A percentile compares a stretch with the other conserved stretches of the same genome.
phyloP scores from a whole-genome alignment of 805 yeast genomes.

The Candida nonsorbophila region DNA sequence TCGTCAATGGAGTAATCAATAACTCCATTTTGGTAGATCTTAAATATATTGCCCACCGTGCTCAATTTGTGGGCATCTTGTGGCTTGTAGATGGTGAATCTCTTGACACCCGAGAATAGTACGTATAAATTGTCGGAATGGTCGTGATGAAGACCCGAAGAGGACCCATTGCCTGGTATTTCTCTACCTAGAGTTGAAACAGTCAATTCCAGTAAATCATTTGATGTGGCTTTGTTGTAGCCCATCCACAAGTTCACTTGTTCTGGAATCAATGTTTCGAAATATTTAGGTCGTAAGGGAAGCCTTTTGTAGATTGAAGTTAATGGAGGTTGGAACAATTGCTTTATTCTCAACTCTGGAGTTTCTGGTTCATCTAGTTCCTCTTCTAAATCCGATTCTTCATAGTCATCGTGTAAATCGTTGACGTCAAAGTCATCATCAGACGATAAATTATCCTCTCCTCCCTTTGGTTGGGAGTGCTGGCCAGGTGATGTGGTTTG shows the following conservation, averaged over 20 bases:
- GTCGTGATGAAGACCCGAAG: slow-evolving; percentile 77
- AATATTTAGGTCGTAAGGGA: slow-evolving; percentile 38
- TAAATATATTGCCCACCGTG: slow-evolving; percentile 59
- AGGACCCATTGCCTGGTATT: slow-evolving; percentile 54
- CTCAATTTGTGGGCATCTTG: slow-evolving; percentile 51
- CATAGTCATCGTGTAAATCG: slow-evolving; percentile 47
- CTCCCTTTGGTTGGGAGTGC: background rate
- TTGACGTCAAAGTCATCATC: slow-evolving; percentile 38
- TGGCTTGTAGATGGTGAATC: slow-evolving; percentile 67
- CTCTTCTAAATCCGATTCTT: slow-evolving; percentile 18
- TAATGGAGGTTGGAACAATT: slow-evolving; percentile 60
- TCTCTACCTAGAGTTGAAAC: slow-evolving; percentile 23
- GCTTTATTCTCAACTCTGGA: slow-evolving; percentile 34
- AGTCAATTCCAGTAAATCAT: slow-evolving; percentile 9
- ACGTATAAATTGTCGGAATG: slow-evolving; percentile 74
- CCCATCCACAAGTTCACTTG: slow-evolving; percentile 79
- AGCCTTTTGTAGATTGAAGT: slow-evolving; percentile 25
- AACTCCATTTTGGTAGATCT: slow-evolving; percentile 55
- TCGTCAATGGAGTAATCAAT: slow-evolving; percentile 56
- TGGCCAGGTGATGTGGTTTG: background rate
- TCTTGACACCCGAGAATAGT: slow-evolving; percentile 52
- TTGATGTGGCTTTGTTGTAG: slow-evolving; percentile 10
- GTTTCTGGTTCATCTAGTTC: slow-evolving; percentile 12
- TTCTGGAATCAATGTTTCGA: slow-evolving; percentile 49
- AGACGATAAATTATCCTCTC: slow-evolving; percentile 12